Evolutionary conservation across 73 alveolate species (phyloP), one percentile per base, ranked within the genome.

Genomic region (Durusdinium trenchii): DNA sequence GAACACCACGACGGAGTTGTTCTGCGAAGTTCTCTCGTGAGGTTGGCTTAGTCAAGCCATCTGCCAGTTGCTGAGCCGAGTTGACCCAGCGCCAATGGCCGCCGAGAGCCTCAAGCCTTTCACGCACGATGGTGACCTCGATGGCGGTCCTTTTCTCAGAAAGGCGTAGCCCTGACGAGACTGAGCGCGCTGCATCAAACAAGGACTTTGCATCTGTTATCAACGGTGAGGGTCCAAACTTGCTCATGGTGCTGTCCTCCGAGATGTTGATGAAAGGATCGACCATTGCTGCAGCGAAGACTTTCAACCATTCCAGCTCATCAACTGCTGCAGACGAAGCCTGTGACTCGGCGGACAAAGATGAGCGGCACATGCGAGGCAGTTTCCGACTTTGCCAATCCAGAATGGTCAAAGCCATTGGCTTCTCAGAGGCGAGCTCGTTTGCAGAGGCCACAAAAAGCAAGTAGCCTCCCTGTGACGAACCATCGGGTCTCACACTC

Each of bases 11-110:
- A 10, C 45, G 45, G 79, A 64, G 35, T n/a, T 18, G 23, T 26
- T 64, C 79, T 5, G 35, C 45, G 38, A 42, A 64, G 45, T 64
- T n/a, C 23, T 6, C 79, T 9, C 79, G 79, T 18, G 79, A n/a
- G 38, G 42, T 18, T 6, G 79, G 9, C 38, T 64, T 64, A 42
- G 79, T 64, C 79, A 64, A 18, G 42, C 79, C 79, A 26, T 64
- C 38, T 9, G 79, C 79, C 79, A 64, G 79, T 42, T 64, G 79
- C n/a, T n/a, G n/a, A n/a, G n/a, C n/a, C n/a, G n/a, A n/a, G n/a
- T n/a, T n/a, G n/a, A n/a, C n/a, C n/a, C 79, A 30, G 79, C 79
- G 79, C 23, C 45, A n/a, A 30, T n/a, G 23, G 23, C 45, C 79
- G 35, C 79, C 79, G 35, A n/a, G 23, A 30, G 45, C 79, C 23